Evolutionary conservation across 306 rosid species (phyloP), one percentile per base, ranked within the genome.

Genomic region (Potentilla sterilis): DNA sequence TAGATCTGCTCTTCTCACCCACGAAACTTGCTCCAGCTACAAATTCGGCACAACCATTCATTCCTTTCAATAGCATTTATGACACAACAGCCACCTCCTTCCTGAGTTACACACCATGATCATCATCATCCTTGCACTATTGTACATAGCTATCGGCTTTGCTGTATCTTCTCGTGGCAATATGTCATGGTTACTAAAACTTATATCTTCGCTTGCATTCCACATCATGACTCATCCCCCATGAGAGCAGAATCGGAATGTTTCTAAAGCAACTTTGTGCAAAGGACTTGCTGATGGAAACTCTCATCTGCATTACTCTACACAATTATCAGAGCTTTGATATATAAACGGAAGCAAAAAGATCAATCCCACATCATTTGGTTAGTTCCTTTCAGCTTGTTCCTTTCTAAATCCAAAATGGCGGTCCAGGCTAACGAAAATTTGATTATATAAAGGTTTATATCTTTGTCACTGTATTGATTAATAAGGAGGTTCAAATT

Each of bases 391-490:
- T 15, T 43, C 15, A 24, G 66, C 66, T 40, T 22, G 54, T 16
- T 73, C 11, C 32, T 22, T 73, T 41, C 51, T 54, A 21, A 4
- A 73, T 57, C 32, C 69, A 73, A 11, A 73, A 16, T 24, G 6
- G 5, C 34, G 69, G 69, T 28, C 70, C 78, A 43, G 57, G 69
- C 19, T 28, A 24, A 58, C 58, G 55, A 73, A 57, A 22, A 54
- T 54, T n/a, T 71, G 9, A 48, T 3, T 37, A 48, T 48, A 18
- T 16, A 49, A 37, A 16, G 48, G 4, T 32, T 28, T 5, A 21
- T 12, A 40, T 54, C 80, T 68, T 84, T 88, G 78, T 78, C 88
- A 58, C 86, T 54, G 73, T 43, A 86, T 82, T 82, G 35, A 80
- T 76, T 82, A 41, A 78, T 76, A 72, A 70, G 90, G 83, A 82